phyloP scores from a whole-genome alignment of 2,329 filamentous ascomycete species.

The Aureobasidium sp. region DNA sequence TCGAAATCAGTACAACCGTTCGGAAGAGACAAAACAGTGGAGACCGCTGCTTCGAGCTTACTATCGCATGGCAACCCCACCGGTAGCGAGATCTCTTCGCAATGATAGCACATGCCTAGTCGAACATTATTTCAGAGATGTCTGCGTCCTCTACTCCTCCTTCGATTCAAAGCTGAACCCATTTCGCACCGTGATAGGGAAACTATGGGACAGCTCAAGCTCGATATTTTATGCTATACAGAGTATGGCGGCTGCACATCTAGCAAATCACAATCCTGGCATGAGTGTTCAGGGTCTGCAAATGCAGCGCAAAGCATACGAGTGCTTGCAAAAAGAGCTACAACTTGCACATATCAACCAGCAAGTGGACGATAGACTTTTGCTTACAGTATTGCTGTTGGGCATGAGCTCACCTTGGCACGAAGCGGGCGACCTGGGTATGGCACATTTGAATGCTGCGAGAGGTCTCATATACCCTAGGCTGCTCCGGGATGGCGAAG shows the following conservation, averaged over 20 bases:
- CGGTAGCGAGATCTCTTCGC: conserved; percentile 32
- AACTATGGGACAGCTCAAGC: conserved; percentile 51
- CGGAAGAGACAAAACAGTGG: not conserved
- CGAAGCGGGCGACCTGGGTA: conserved; percentile 48
- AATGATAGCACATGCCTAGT: conserved; percentile 51
- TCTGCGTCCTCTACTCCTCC: conserved; percentile 56
- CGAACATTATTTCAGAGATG: conserved; percentile 58
- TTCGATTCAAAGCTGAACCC: conserved; percentile 58
- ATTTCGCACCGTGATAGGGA: conserved; percentile 52
- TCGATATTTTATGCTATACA: conserved; percentile 56
- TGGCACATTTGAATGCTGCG: conserved; percentile 46
- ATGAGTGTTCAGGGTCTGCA: conserved; percentile 22
- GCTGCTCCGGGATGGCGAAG: conserved; percentile 33
- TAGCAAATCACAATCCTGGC: conserved; percentile 22
- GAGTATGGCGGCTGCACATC: conserved; percentile 44
- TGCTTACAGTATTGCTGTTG: conserved; percentile 52
- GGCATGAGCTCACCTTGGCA: conserved; percentile 57
- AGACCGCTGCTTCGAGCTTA: conserved; percentile 22
- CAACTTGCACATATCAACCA: conserved; percentile 20
- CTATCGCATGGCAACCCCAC: conserved; percentile 25
- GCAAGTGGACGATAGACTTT: conserved; percentile 22
- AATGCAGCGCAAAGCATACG: conserved; percentile 29
- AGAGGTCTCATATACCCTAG: conserved; percentile 39
- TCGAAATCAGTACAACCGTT: not conserved
- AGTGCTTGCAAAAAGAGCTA: conserved; percentile 43